Evolutionary conservation across 257 asterid species (phyloP).

Genomic region (Solanum sejunctum): DNA sequence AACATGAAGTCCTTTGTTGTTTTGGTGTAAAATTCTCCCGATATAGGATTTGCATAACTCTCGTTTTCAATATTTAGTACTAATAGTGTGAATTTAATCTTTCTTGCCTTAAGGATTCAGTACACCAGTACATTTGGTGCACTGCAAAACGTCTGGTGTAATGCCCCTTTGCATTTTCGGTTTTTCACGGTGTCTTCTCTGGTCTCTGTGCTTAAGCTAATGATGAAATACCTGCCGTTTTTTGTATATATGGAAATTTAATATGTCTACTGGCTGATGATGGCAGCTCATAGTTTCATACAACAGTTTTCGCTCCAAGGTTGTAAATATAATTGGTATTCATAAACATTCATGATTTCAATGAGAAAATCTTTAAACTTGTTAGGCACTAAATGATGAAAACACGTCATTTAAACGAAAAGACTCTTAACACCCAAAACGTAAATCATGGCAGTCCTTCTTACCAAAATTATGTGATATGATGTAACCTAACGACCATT

Average conservation of each 20-base stretch:
- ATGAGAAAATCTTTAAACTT: background rate
- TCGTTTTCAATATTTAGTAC: background rate
- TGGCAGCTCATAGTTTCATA: background rate
- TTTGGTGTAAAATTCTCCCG: background rate
- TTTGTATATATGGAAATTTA: background rate
- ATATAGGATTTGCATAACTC: background rate
- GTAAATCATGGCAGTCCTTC: background rate
- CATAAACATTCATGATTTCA: background rate
- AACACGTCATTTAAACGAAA: background rate
- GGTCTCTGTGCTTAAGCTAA: background rate
- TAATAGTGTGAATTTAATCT: background rate
- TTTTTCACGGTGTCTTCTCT: background rate
- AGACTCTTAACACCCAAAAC: background rate
- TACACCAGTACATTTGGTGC: background rate
- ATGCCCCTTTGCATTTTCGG: background rate
- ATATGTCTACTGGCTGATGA: background rate
- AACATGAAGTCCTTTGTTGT: background rate
- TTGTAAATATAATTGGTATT: background rate
- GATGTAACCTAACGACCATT: background rate
- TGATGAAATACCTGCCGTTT: background rate
- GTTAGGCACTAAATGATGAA: background rate
- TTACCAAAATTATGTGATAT: background rate
- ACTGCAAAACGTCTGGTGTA: background rate
- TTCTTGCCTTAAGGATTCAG: background rate
- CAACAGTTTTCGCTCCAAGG: background rate